These are phyloP conservation scores for Hygrophorus pudorinus DNA, from an alignment of 768 basidiomycete genomes.

Conservation along the genomic window DNA sequence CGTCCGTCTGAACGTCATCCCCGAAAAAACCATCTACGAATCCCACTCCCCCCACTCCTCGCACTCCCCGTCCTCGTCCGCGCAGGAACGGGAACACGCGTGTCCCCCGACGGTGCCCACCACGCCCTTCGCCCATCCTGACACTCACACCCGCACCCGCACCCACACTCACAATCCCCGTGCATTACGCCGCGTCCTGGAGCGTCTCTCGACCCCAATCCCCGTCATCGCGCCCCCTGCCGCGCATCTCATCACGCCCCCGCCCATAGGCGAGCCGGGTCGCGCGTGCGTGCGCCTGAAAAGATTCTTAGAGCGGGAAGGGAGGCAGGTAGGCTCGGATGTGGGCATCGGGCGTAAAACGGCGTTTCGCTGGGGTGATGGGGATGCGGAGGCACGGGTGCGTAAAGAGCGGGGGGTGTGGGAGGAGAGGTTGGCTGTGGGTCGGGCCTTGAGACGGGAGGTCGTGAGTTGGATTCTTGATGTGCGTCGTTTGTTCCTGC, in stretches of 20 bases:
- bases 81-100: neutral
- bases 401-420: no score
- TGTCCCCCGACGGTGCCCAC: neutral
- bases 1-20: neutral
- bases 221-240: slow-evolving; percentile 49
- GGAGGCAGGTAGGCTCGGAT: slow-evolving; percentile 19
- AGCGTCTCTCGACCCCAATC: slow-evolving; percentile 15
- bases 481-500: neutral
- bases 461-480: neutral
- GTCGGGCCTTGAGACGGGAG: neutral
- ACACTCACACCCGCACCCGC: slow-evolving; percentile 8
- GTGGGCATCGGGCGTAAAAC: neutral
- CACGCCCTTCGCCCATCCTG: neutral
- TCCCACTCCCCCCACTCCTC: no score
- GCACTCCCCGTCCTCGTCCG: neutral
- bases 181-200: neutral
- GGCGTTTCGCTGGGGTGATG: slow-evolving; percentile 34
- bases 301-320: slow-evolving; percentile 27
- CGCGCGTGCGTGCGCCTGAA: slow-evolving; percentile 33
- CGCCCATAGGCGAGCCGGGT: slow-evolving; percentile 28
- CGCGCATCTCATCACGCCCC: slow-evolving; percentile 20
- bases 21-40: neutral
- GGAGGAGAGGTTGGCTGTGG: neutral
- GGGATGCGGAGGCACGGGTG: slow-evolving; percentile 7
- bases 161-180: neutral